Conservation (phyloP, 192 early-diverging fungal genomes). For the Funneliformis geosporum region DNA sequence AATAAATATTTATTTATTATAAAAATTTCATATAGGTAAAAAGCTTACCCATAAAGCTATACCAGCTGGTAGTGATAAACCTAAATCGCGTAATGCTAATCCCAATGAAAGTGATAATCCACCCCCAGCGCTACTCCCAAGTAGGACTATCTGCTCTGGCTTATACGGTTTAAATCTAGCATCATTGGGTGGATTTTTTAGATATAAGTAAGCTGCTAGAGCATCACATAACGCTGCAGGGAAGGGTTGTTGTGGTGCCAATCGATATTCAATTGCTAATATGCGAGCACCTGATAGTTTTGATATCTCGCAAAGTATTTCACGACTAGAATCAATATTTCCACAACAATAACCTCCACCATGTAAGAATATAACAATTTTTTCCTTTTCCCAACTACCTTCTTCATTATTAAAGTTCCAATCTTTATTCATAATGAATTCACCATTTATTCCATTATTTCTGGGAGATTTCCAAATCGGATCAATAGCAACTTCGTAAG, state of each 20-base stretch:
- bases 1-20: not conserved
- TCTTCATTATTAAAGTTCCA: slow-evolving; percentile 26
- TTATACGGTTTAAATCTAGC: slow-evolving; percentile 48
- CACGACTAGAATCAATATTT: slow-evolving; percentile 40
- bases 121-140: slow-evolving; percentile 73
- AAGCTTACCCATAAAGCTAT: slow-evolving; percentile 41
- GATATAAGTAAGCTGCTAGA: slow-evolving; percentile 68
- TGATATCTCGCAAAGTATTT: slow-evolving; percentile 47
- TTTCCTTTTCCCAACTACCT: slow-evolving; percentile 12
- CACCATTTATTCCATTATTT: slow-evolving; percentile 34
- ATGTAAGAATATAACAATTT: slow-evolving; percentile 71
- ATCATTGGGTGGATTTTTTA: slow-evolving; percentile 54
- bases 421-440: slow-evolving; percentile 42
- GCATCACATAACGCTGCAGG: slow-evolving; percentile 83
- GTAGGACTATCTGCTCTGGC: slow-evolving; percentile 60
- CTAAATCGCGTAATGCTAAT: slow-evolving; percentile 58
- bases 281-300: slow-evolving; percentile 47
- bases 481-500: slow-evolving; percentile 41
- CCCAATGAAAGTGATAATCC: slow-evolving; percentile 55
- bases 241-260: slow-evolving; percentile 82
- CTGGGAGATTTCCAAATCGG: slow-evolving; percentile 50
- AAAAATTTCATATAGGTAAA: not conserved
- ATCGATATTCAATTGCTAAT: slow-evolving; percentile 70
- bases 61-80: slow-evolving; percentile 59
- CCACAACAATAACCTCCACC: slow-evolving; percentile 69